Evolutionary conservation across 192 early-diverging fungal species (phyloP).

Genomic region (Rhizophagus clarus): DNA sequence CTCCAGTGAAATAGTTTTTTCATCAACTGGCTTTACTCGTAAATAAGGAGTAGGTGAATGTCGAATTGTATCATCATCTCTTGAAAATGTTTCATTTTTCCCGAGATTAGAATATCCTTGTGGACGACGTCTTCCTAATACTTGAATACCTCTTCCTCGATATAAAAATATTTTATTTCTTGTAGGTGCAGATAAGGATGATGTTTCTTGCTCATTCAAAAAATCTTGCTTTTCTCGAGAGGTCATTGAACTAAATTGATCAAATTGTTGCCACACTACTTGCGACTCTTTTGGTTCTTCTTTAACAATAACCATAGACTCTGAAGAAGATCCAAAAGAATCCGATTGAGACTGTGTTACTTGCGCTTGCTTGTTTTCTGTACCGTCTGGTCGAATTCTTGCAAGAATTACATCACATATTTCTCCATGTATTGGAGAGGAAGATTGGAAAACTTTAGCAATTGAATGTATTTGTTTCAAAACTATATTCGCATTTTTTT

Average conservation of each 20-base stretch:
- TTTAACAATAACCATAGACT: neutral
- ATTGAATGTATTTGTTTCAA: conserved; percentile 16
- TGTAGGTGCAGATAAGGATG: neutral
- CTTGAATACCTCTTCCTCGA: conserved; percentile 5
- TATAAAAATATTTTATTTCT: neutral
- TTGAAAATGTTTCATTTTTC: neutral
- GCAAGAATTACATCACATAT: neutral
- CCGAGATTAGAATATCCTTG: neutral
- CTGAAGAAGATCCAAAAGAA: neutral
- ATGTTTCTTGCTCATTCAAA: neutral
- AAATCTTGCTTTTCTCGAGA: conserved; percentile 17
- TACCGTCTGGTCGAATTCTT: conserved; percentile 28
- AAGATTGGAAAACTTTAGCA: conserved; percentile 15
- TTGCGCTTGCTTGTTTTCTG: conserved; percentile 23
- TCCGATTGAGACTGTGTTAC: neutral
- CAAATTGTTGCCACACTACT: conserved; percentile 14
- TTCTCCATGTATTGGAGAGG: conserved; percentile 10
- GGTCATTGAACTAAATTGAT: conserved; percentile 13
- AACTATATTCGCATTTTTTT: conserved; percentile 13
- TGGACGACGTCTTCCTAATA: neutral
- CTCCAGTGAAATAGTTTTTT: neutral
- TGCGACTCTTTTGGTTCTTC: conserved; percentile 3
- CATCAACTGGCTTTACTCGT: neutral
- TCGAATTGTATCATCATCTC: neutral
- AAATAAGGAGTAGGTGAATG: conserved; percentile 23